These are phyloP conservation scores for Rhodotorula sphaerocarpa DNA, from an alignment of 768 basidiomycete genomes.

Conservation along the genomic window DNA sequence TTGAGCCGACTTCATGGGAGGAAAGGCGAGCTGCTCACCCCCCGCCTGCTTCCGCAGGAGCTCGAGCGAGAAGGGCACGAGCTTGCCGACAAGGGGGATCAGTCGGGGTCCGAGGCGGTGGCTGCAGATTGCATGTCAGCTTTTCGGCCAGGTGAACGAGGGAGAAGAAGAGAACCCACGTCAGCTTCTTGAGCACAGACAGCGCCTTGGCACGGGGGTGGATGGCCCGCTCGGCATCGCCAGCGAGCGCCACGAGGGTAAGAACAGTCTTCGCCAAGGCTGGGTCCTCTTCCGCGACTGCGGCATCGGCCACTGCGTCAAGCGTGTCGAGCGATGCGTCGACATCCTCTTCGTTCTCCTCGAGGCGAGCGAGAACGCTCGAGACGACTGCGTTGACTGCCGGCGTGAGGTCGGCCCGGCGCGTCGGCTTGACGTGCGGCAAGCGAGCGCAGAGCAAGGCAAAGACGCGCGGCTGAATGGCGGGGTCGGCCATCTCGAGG, in stretches of 20 bases:
- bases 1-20: neutral
- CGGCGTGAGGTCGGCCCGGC: slow-evolving; percentile 51
- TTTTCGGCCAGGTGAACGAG: neutral
- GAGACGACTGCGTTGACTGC: slow-evolving; percentile 47
- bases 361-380: neutral
- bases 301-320: slow-evolving; percentile 54
- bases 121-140: neutral
- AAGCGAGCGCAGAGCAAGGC: slow-evolving; percentile 62
- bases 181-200: slow-evolving; percentile 53
- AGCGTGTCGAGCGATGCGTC: slow-evolving; percentile 45
- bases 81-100: slow-evolving; percentile 71
- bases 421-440: slow-evolving; percentile 52
- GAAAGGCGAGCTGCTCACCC: slow-evolving; percentile 2
- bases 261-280: slow-evolving; percentile 57
- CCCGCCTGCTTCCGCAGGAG: slow-evolving; percentile 23
- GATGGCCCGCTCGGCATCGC: slow-evolving; percentile 31
- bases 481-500: slow-evolving; percentile 32
- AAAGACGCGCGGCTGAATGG: slow-evolving; percentile 48
- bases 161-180: neutral
- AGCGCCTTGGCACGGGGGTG: slow-evolving; percentile 44
- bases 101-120: slow-evolving; percentile 72
- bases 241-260: slow-evolving; percentile 50
- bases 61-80: slow-evolving; percentile 51
- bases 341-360: neutral
- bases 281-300: slow-evolving; percentile 60